Evolutionary conservation across 2,329 filamentous ascomycete species (phyloP), one percentile per base, ranked within the genome.

Genomic region (Ophiosphaerella herpotricha): DNA sequence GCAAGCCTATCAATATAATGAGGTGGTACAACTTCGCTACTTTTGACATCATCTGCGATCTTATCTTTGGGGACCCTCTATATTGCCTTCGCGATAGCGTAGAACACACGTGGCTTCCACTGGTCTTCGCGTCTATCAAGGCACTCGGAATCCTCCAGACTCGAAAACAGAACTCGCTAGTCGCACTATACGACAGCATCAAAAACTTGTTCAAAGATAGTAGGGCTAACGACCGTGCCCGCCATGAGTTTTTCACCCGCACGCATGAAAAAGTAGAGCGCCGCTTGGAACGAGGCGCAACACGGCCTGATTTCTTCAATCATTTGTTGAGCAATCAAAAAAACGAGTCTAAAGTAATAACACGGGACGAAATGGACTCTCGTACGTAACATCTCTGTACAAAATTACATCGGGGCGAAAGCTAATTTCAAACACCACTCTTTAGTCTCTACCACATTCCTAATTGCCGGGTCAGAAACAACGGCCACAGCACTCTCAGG

Each of bases 381-480:
- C 7, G 26, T 29, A 29, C 26, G n/a, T n/a, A n/a, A n/a, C n/a
- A n/a, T n/a, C n/a, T n/a, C n/a, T n/a, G n/a, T n/a, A n/a, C n/a
- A n/a, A n/a, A n/a, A n/a, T n/a, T n/a, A n/a, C n/a, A n/a, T n/a
- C n/a, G n/a, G n/a, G n/a, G n/a, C n/a, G n/a, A n/a, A n/a, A n/a
- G n/a, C n/a, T n/a, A n/a, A n/a, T n/a, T n/a, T n/a, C n/a, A 29
- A 29, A 7, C 26, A 7, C 6, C 7, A 29, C 1, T 8, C 2
- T 35, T 43, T 58, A 3, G 75, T 73, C 35, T 59, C 67, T 1
- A 48, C 61, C 4, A 42, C 68, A 1, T 61, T 78, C 34, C 63
- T 78, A 5, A 48, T 72, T 2, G 78, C 74, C 0, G 78, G 78
- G 0, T 74, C 69, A 4, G 77, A 80, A 46, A 80, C 78, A 0